A percentile compares a stretch with the other conserved stretches of the same genome.
Conservation (phyloP, 345 rosid genomes). For the Angophora floribunda region DNA sequence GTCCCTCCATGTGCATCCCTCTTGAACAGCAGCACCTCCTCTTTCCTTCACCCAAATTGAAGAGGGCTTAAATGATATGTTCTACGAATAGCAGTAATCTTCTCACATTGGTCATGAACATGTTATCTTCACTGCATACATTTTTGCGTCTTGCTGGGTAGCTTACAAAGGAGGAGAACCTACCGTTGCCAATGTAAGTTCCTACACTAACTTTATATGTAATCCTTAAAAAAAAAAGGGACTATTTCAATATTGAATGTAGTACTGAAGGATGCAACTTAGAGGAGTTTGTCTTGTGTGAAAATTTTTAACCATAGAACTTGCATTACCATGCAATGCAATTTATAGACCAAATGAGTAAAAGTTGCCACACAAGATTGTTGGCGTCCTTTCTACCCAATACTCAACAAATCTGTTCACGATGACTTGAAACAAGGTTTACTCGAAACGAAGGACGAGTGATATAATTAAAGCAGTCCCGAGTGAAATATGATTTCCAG, state of each 20-base stretch:
- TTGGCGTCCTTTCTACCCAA: background rate
- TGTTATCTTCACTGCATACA: background rate
- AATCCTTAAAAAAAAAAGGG: background rate
- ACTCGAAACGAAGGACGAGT: background rate
- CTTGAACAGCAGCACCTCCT: background rate
- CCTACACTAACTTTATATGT: background rate
- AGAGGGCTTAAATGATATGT: background rate
- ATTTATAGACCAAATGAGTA: background rate
- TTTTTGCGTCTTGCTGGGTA: background rate
- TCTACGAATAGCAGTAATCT: background rate
- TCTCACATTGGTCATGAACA: background rate
- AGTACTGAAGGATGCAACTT: background rate
- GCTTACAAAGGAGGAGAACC: background rate
- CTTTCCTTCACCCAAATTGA: background rate
- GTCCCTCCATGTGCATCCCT: conserved; percentile 8
- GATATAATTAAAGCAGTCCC: background rate
- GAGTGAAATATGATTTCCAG: background rate
- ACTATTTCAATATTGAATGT: background rate
- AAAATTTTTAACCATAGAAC: background rate
- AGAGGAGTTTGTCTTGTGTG: background rate
- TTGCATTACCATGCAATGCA: background rate
- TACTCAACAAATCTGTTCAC: background rate
- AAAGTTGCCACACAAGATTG: background rate
- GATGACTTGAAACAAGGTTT: background rate
- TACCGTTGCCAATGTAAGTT: background rate